Evolutionary conservation across 2,329 filamentous ascomycete species (phyloP), one percentile per base, ranked within the genome.

Genomic region (Penicillium expansum): DNA sequence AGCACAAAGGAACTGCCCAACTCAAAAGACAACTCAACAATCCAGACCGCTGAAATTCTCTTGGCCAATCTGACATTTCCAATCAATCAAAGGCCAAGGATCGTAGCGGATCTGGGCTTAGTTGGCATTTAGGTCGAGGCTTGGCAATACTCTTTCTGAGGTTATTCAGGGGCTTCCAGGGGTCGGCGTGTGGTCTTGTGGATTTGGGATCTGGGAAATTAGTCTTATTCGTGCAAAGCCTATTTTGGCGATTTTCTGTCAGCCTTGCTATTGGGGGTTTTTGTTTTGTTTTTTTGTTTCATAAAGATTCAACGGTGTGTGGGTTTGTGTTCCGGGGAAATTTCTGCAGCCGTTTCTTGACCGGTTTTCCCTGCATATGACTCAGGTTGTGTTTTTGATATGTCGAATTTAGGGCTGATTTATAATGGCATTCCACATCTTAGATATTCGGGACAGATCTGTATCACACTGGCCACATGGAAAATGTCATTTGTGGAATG

Each of bases 101-200:
- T 14, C 45, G 52, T 53, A 54, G 55, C 60, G 56, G 58, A 63
- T 62, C 62, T 63, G 24, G 62, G 52, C 61, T 38, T 24, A 35
- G 39, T 37, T 41, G 16, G n/a, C 35, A 20, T 51, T 55, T 43
- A 49, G 50, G 37, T 20, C 35, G 11, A 61, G 51, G 52, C 61
- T 64, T 62, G 61, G 57, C 62, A 35, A 52, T 35, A 53, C 52
- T 49, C 48, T 56, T 52, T 59, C 35, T 62, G 61, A 62, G 59
- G 59, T 52, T 65, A 60, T 61, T 62, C 59, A 62, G 57, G 55
- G 59, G 58, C 27, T 37, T 38, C 32, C 20, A 29, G 35, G 48
- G 49, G 41, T 24, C 13, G 13, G 16, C 11, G 24, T 13, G n/a
- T 32, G 35, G 35, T 14, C 8, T 27, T 48, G 29, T 43, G 44